Conservation (phyloP, 805 yeast genomes). For the Scheffersomyces ergatensis region DNA sequence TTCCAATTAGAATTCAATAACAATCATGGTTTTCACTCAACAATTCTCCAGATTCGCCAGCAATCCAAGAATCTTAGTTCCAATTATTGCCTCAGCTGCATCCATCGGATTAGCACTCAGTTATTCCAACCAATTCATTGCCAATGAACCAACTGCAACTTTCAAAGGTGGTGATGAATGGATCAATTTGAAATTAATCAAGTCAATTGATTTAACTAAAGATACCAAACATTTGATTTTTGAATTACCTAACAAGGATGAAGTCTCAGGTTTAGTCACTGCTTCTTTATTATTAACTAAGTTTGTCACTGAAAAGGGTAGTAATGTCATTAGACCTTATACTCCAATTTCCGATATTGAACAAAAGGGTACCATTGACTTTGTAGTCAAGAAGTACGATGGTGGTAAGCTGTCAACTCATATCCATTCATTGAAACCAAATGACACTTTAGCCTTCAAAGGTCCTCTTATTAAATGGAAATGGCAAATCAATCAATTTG, state of each 20-base stretch:
- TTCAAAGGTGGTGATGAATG: slow-evolving; percentile 66
- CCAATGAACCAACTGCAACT: slow-evolving; percentile 41
- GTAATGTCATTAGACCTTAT: slow-evolving; percentile 80
- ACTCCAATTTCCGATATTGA: slow-evolving; percentile 80
- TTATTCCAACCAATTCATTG: slow-evolving; percentile 18
- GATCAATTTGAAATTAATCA: slow-evolving; percentile 64
- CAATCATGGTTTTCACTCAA: too few species aligned
- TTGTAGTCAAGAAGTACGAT: slow-evolving; percentile 81
- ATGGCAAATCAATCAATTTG: slow-evolving; percentile 83
- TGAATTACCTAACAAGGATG: slow-evolving; percentile 63
- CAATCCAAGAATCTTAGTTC: slow-evolving; percentile 24
- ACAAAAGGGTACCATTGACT: slow-evolving; percentile 69
- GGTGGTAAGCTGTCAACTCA: slow-evolving; percentile 82
- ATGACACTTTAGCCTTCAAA: slow-evolving; percentile 85
- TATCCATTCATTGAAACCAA: slow-evolving; percentile 63
- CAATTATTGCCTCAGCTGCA: slow-evolving; percentile 30
- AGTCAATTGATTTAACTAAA: slow-evolving; percentile 48
- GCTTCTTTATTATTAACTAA: slow-evolving; percentile 84
- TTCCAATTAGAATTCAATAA: too few species aligned
- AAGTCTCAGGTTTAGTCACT: slow-evolving; percentile 69
- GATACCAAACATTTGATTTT: slow-evolving; percentile 72
- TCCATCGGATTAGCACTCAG: slow-evolving; percentile 31
- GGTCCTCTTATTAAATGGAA: slow-evolving; percentile 93
- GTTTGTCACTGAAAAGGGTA: slow-evolving; percentile 79
- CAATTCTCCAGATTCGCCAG: slow-evolving; percentile 5